A percentile compares a stretch with the other conserved stretches of the same genome.
phyloP scores from a whole-genome alignment of 2,329 filamentous ascomycete genomes.

The Claviceps spartinae region DNA sequence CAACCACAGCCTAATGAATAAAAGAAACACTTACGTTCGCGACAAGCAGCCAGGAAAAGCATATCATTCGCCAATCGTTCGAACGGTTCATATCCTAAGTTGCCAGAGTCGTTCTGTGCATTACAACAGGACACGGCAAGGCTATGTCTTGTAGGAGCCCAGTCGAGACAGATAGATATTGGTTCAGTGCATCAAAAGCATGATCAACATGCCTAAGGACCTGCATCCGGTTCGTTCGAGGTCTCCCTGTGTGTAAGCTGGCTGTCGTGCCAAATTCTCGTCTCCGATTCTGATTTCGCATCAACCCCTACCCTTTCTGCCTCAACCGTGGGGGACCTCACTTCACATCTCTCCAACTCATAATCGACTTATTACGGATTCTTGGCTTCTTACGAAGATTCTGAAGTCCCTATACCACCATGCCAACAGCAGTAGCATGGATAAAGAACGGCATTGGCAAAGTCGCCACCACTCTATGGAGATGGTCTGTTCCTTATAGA shows the following conservation, averaged over 20 bases:
- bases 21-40: not conserved
- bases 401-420: not conserved
- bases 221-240: not conserved
- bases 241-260: not conserved
- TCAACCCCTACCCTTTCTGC: not conserved
- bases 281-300: not conserved
- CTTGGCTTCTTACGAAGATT: not conserved
- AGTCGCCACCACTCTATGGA: constrained; percentile 5
- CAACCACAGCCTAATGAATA: too few relatives aligned
- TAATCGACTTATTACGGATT: too few relatives aligned
- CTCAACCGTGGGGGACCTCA: not conserved
- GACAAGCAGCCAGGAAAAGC: not conserved
- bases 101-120: not conserved
- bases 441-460: not conserved
- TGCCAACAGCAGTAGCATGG: not conserved
- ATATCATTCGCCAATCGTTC: not conserved
- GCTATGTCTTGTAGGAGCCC: not conserved
- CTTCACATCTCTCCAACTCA: not conserved
- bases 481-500: constrained; percentile 10
- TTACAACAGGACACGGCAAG: not conserved
- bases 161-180: too few relatives aligned
- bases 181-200: not conserved
- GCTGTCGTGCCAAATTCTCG: too few relatives aligned
- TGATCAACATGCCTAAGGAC: not conserved
- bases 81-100: not conserved